Percentiles rank a stretch among this genome's conserved stretches.
Conservation (phyloP, 2,329 filamentous ascomycete species). For the Pseudocercospora eumusae region DNA sequence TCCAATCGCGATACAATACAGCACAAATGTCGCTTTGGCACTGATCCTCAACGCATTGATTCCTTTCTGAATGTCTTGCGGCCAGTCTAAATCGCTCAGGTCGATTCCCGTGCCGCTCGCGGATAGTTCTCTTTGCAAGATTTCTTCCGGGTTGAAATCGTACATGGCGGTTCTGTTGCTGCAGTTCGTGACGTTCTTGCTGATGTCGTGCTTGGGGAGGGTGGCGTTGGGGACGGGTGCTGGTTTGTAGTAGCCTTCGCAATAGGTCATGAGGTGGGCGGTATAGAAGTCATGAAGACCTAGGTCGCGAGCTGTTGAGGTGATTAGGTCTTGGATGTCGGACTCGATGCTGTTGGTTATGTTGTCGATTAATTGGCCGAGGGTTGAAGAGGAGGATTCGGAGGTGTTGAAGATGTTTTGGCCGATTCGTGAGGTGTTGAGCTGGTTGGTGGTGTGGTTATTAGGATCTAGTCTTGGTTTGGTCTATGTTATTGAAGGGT, state of each 20-base stretch:
- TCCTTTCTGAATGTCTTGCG: constrained; percentile 56
- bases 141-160: constrained; percentile 57
- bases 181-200: constrained; percentile 58
- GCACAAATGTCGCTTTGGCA: constrained; percentile 56
- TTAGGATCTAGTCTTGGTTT: too few species aligned
- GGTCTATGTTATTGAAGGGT: neutral
- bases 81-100: constrained; percentile 58
- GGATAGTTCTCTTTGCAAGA: constrained; percentile 54
- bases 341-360: constrained; percentile 41
- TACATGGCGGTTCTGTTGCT: constrained; percentile 56
- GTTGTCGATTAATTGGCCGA: constrained; percentile 34
- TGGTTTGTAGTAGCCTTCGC: constrained; percentile 53
- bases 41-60: constrained; percentile 54
- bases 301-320: constrained; percentile 49
- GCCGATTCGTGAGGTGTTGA: constrained; percentile 60
- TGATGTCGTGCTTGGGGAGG: constrained; percentile 43
- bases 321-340: constrained; percentile 41
- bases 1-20: constrained; percentile 61
- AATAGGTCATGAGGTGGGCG: constrained; percentile 62
- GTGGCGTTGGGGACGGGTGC: constrained; percentile 47
- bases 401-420: constrained; percentile 37
- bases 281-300: constrained; percentile 64
- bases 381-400: constrained; percentile 6
- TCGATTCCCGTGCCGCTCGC: constrained; percentile 47
- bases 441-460: constrained; percentile 40